These are phyloP conservation scores for Ganoderma leucocontextum DNA, from an alignment of 1,284 basidiomycete species.

Conservation along the genomic window DNA sequence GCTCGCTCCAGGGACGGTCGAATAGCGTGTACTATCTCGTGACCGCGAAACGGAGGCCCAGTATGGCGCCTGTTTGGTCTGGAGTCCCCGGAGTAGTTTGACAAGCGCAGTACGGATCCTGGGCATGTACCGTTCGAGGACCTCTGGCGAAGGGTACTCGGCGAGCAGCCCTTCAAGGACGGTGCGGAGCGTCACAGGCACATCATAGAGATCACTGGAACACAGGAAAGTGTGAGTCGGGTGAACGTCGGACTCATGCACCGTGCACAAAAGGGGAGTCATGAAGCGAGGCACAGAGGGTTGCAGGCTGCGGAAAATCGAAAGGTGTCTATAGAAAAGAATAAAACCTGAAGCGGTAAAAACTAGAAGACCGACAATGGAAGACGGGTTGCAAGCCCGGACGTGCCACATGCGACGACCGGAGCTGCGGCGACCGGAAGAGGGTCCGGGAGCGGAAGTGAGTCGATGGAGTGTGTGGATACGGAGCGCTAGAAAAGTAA, in stretches of 20 bases:
- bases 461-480: slow-evolving; percentile 13
- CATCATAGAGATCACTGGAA: slow-evolving; percentile 81
- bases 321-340: not conserved
- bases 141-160: slow-evolving; percentile 81
- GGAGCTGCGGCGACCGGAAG: slow-evolving; percentile 27
- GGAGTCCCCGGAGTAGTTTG: slow-evolving; percentile 84
- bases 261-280: not conserved
- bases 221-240: slow-evolving; percentile 10
- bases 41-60: slow-evolving; percentile 35
- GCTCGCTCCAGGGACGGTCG: slow-evolving; percentile 6
- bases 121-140: slow-evolving; percentile 82
- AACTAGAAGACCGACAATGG: slow-evolving; percentile 14
- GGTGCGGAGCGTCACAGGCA: slow-evolving; percentile 82
- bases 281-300: not conserved
- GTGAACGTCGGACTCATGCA: slow-evolving; percentile 1
- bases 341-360: slow-evolving; percentile 8
- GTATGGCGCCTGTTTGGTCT: slow-evolving; percentile 83
- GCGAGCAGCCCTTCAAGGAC: slow-evolving; percentile 88
- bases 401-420: slow-evolving; percentile 6
- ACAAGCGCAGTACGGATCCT: slow-evolving; percentile 83
- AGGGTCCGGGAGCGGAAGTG: slow-evolving; percentile 13
- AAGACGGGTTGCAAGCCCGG: slow-evolving; percentile 3
- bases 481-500: slow-evolving; percentile 15
- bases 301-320: not conserved
- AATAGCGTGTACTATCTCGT: slow-evolving; percentile 17